Conservation (phyloP, 768 basidiomycete species). For the Erythrobasidium yunnanense region DNA sequence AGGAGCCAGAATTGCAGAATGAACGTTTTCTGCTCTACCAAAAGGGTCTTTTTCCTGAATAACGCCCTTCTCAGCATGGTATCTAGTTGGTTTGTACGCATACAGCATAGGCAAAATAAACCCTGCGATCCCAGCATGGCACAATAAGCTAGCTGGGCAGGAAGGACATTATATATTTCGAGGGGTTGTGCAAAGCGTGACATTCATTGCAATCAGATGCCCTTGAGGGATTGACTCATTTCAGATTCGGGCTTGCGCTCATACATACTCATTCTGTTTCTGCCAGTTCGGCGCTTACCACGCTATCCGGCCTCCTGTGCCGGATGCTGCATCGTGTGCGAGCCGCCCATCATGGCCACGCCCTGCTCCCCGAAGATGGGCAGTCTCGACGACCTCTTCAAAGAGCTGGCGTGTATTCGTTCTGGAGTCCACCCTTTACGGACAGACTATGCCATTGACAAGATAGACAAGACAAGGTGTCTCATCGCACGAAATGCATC, state of each 20-base stretch:
- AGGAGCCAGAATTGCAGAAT: too few species aligned
- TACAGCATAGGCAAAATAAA: too few species aligned
- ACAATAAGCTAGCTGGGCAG: not conserved
- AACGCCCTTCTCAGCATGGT: too few species aligned
- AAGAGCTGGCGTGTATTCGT: not conserved
- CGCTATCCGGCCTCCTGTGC: not conserved
- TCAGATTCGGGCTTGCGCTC: too few species aligned
- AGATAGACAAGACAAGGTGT: not conserved
- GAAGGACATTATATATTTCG: slow-evolving; percentile 4
- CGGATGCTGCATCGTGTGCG: not conserved
- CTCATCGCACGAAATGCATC: not conserved
- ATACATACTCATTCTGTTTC: too few species aligned
- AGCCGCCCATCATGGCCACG: not conserved
- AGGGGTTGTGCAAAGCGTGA: slow-evolving; percentile 17
- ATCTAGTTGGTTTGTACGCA: too few species aligned
- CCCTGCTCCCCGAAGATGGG: not conserved
- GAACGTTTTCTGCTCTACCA: too few species aligned
- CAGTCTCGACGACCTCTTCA: not conserved
- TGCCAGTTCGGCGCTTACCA: too few species aligned
- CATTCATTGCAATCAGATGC: not conserved
- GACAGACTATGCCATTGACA: slow-evolving; percentile 4
- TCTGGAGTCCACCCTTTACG: slow-evolving; percentile 6
- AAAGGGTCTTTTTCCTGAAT: too few species aligned
- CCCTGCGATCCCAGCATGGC: too few species aligned
- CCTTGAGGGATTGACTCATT: not conserved